Evolutionary conservation across 139 green algal species (phyloP).

Genomic region (Coccomyxa sp.): DNA sequence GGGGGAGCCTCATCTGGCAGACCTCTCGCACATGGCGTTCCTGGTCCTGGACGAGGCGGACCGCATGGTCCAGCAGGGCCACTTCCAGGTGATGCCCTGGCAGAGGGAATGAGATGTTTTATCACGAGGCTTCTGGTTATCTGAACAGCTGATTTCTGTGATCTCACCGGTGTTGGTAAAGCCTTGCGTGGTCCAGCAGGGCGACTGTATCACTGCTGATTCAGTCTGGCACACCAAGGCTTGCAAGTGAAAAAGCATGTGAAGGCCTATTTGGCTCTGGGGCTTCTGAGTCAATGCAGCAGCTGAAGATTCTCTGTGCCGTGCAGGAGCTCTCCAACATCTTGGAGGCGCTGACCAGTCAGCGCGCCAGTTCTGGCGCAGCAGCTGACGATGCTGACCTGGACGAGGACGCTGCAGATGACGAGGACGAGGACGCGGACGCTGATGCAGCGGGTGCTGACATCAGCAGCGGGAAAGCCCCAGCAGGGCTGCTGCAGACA

Average conservation of each 20-base stretch:
- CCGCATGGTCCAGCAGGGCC: slow-evolving; percentile 84
- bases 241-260: too few relatives aligned
- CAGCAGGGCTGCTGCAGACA: slow-evolving; percentile 67
- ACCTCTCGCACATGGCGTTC: slow-evolving; percentile 69
- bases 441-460: too few relatives aligned
- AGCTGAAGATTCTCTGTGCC: too few relatives aligned
- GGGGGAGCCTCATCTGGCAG: slow-evolving; percentile 55
- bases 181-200: background rate
- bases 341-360: slow-evolving; percentile 53
- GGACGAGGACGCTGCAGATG: too few relatives aligned
- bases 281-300: too few relatives aligned
- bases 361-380: slow-evolving; percentile 4
- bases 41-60: slow-evolving; percentile 96
- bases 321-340: slow-evolving; percentile 86
- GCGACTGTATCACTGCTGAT: background rate
- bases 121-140: background rate
- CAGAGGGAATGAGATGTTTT: background rate
- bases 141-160: background rate
- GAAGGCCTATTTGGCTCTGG: too few relatives aligned
- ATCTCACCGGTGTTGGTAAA: background rate
- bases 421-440: too few relatives aligned
- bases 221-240: background rate
- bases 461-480: too few relatives aligned
- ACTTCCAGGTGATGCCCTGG: slow-evolving; percentile 60
- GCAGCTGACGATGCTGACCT: background rate